Conservation (phyloP, 192 early-diverging fungal species). For the Podila clonocystis region DNA sequence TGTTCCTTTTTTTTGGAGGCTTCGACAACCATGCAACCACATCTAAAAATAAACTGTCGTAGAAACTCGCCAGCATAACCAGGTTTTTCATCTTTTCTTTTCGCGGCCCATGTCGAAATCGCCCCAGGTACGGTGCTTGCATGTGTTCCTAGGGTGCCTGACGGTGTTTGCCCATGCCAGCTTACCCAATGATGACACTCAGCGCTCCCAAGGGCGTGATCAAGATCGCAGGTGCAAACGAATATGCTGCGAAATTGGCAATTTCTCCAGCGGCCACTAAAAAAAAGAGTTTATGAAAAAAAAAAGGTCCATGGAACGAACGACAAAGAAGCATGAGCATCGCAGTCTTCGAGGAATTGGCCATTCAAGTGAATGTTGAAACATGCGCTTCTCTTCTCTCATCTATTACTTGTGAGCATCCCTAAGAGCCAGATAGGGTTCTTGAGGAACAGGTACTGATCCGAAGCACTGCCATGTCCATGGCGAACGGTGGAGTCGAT, state of each 20-base stretch:
- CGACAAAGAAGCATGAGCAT: neutral
- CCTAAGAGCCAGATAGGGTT: slow-evolving; percentile 94
- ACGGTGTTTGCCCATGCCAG: neutral
- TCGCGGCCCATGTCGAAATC: no score
- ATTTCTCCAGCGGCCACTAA: slow-evolving; percentile 92
- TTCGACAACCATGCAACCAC: no score
- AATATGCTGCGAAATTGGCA: slow-evolving; percentile 94
- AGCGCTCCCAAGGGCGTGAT: slow-evolving; percentile 94
- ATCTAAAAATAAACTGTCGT: no score
- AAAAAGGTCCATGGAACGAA: neutral
- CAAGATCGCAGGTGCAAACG: slow-evolving; percentile 94
- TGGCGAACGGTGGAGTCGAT: slow-evolving; percentile 76
- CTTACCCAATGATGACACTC: slow-evolving; percentile 86
- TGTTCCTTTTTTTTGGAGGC: no score
- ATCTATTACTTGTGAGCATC: slow-evolving; percentile 78
- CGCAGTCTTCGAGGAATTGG: neutral
- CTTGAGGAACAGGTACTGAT: slow-evolving; percentile 83
- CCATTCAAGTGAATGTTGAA: no score
- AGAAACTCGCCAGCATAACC: no score
- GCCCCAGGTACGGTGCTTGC: no score
- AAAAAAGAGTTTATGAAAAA: neutral
- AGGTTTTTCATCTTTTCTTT: no score
- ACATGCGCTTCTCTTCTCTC: neutral
- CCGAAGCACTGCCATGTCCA: slow-evolving; percentile 68
- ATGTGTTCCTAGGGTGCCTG: neutral